Base-by-base conservation (phyloP, 495 filamentous ascomycete species). In the Neurospora sp. region DNA sequence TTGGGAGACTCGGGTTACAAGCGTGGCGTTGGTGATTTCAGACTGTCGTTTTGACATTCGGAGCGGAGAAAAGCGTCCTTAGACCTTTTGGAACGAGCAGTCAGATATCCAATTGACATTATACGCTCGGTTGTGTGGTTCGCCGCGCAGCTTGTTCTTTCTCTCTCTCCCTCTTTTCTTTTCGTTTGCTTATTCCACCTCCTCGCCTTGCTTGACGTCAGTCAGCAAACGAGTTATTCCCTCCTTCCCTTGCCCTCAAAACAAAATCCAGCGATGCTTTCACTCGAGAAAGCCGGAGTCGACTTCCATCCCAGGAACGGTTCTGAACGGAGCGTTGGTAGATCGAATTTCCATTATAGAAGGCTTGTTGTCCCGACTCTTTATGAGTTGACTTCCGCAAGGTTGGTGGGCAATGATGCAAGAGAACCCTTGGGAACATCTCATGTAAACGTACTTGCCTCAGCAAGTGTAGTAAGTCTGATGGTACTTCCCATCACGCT, bases 351-450 rank as follows among this genome's bases (percentile, higher is more conserved):
- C 73, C 79, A 75, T 74, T 76, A 80, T 77, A 86, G 89, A 92
- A 91, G 89, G 89, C 90, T 87, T 79, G 84, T 81, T 81, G 88
- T 84, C 84, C 86, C 79, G 82, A 79, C 80, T 78, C 78, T 76
- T 70, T 38, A 72, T 6, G 73, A 75, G 82, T 78, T 79, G 27
- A 75, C 79, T 74, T 80, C 83, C 81, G 80, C 80, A 79, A 79
- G 82, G 83, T 81, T 81, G 72, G 81, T 91, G 90, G 86, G 82
- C 86, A 84, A 82, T 81, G 84, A 88, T 65, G 90, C 90, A 90
- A 90, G 89, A 92, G 89, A 92, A 91, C 86, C 78, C 84, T 85
- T 89, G 86, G 88, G 80, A 72, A 81, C 78, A 81, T 76, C 4
- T 39, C 37, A 40, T 48, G 27, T 45, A 45, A 48, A n/a, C 42